These are phyloP conservation scores for Xylariaceae sp. DNA, from an alignment of 2,329 filamentous ascomycete genomes.

Conservation along the genomic window DNA sequence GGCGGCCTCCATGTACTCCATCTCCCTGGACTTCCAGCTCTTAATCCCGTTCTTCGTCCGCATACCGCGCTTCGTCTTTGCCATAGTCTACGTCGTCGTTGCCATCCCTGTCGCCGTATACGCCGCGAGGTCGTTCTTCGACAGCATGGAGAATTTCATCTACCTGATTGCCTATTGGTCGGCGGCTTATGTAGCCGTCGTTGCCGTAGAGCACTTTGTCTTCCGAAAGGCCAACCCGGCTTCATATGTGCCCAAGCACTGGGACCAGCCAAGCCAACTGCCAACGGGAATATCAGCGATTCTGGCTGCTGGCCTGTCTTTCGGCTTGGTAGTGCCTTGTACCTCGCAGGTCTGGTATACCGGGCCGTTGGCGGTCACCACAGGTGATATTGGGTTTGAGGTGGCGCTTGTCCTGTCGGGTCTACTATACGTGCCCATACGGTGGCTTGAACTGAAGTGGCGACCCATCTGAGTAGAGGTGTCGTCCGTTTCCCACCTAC, in stretches of 20 bases:
- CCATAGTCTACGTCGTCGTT: slow-evolving; percentile 51
- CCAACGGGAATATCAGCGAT: slow-evolving; percentile 38
- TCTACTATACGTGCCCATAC: slow-evolving; percentile 40
- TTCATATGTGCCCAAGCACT: slow-evolving; percentile 35
- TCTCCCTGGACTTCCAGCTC: slow-evolving; percentile 61
- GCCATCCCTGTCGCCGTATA: slow-evolving; percentile 54
- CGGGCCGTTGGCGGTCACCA: slow-evolving; percentile 53
- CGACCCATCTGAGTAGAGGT: slow-evolving; percentile 2
- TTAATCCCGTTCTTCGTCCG: slow-evolving; percentile 50
- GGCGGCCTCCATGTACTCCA: slow-evolving; percentile 54
- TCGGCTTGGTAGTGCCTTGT: slow-evolving; percentile 49
- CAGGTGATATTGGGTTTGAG: slow-evolving; percentile 63
- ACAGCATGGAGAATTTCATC: slow-evolving; percentile 52
- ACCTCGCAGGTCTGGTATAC: slow-evolving; percentile 58
- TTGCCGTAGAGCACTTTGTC: slow-evolving; percentile 37
- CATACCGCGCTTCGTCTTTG: slow-evolving; percentile 53
- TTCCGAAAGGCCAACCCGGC: slow-evolving; percentile 33
- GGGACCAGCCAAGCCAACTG: slow-evolving; percentile 35
- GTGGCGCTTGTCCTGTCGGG: slow-evolving; percentile 48
- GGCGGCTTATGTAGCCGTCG: slow-evolving; percentile 47
- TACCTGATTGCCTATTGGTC: slow-evolving; percentile 56
- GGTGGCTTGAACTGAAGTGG: slow-evolving; percentile 35
- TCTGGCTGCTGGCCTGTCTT: slow-evolving; percentile 33
- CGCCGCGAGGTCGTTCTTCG: slow-evolving; percentile 52
- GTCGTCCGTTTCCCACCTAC: neutral